Evolutionary conservation across 192 early-diverging fungal species (phyloP), one percentile per base, ranked within the genome.

Genomic region (Rhizophagus clarus): DNA sequence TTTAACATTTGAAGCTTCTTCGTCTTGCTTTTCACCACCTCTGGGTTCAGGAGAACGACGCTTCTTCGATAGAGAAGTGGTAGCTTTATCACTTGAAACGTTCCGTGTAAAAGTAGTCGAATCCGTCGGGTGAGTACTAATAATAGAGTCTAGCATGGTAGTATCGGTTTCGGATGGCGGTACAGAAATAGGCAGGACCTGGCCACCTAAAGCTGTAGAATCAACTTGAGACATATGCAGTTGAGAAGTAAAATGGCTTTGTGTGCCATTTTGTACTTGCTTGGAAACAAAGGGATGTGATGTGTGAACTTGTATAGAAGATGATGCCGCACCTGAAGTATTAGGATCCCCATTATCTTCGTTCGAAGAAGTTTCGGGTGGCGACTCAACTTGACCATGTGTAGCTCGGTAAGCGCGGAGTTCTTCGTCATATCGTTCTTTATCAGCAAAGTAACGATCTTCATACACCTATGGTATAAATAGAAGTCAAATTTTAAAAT

Each of bases 361-460:
- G 40, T 66, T 68, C 7, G 77, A 79, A 67, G 77, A 79, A 22
- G 77, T 70, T 79, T 49, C 42, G 15, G 67, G 28, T 0, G 77
- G 77, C 29, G 77, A 79, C 37, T 77, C 75, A 34, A 77, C 37
- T 8, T 64, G 51, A 11, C 77, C 77, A 32, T 79, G 77, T 37
- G 77, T 40, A 17, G 67, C 77, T 51, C 77, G n/a, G 61, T 79
- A 79, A 32, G 40, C 40, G n/a, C 77, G 77, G 31, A 79, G 63
- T 61, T 79, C 77, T 79, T 79, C 77, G 29, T 79, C 77, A 70
- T 79, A 79, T 68, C 67, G 66, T 71, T 79, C 77, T 61, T 70
- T 68, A 28, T 79, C 77, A 26, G 77, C 67, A 37, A 70, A 79
- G 61, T 79, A 79, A 28, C 77, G 64, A 28, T 79, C 77, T 71